These are phyloP conservation scores for Emergomyces africanus DNA, from an alignment of 2,329 filamentous ascomycete genomes.

Conservation along the genomic window DNA sequence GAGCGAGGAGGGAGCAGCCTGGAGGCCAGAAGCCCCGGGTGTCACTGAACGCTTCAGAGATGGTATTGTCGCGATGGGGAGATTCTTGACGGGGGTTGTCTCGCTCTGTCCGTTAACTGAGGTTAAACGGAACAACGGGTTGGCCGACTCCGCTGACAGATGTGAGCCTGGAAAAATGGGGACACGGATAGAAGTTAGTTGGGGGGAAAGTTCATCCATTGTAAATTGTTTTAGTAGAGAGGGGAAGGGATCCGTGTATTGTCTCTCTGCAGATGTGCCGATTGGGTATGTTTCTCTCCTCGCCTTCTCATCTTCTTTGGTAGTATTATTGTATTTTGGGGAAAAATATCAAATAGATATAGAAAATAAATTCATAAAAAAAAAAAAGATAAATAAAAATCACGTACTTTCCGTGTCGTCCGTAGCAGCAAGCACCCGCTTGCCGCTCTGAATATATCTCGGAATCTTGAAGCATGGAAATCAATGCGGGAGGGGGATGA, in stretches of 20 bases:
- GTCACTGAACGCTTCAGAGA: conserved; percentile 22
- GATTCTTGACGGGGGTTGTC: conserved; percentile 19
- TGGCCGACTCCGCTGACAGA: conserved; percentile 25
- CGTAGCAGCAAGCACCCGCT: conserved; percentile 36
- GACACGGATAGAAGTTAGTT: background rate
- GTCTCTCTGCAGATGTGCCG: background rate
- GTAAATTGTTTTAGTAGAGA: background rate
- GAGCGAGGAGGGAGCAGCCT: conserved; percentile 21
- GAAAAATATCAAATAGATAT: background rate
- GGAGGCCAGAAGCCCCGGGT: conserved; percentile 25
- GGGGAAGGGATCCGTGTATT: background rate
- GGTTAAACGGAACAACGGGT: conserved; percentile 23
- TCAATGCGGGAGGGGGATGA: conserved; percentile 11
- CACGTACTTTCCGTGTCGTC: conserved; percentile 35
- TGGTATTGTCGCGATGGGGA: conserved; percentile 18
- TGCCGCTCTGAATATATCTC: conserved; percentile 33
- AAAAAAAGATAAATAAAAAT: background rate
- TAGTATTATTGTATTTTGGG: background rate
- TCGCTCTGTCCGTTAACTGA: conserved; percentile 18
- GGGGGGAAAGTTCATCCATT: background rate
- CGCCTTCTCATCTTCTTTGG: background rate
- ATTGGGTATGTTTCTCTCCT: background rate
- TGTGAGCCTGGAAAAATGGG: conserved; percentile 22
- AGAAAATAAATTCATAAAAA: background rate
- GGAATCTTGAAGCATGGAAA: conserved; percentile 36